Conservation (phyloP, 2,329 filamentous ascomycete species). For the Exutisphaerella laricina region DNA sequence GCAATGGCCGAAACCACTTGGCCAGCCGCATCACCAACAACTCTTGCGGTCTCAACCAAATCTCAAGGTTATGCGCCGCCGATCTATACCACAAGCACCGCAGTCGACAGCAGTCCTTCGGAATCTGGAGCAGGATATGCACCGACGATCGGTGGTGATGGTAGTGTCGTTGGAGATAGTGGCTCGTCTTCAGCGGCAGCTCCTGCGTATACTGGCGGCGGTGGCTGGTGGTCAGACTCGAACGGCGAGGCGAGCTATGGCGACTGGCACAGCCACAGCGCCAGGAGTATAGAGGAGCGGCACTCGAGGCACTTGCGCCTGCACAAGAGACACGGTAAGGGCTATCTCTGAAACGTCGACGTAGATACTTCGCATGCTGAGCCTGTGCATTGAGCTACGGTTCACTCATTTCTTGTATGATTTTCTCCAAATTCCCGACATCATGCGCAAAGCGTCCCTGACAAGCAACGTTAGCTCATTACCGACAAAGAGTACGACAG, state of each 20-base stretch:
- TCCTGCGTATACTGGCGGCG: constrained; percentile 6
- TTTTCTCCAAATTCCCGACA: constrained; percentile 62
- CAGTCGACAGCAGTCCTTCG: neutral
- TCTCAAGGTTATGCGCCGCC: neutral
- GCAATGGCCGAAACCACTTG: neutral
- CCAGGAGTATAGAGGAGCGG: constrained; percentile 19
- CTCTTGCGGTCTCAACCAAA: neutral
- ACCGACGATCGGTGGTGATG: constrained; percentile 9
- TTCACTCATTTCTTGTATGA: constrained; percentile 61
- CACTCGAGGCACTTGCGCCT: constrained; percentile 21
- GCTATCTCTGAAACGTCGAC: constrained; percentile 9
- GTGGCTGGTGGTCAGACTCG: constrained; percentile 6
- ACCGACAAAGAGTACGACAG: too few relatives aligned
- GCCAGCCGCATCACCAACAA: neutral
- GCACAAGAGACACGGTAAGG: constrained; percentile 23
- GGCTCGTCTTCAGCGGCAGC: constrained; percentile 1
- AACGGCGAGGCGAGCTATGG: constrained; percentile 9
- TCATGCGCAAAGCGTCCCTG: constrained; percentile 83
- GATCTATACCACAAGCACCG: neutral
- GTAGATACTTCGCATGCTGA: too few relatives aligned
- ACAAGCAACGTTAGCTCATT: too few relatives aligned
- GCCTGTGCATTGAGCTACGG: too few relatives aligned
- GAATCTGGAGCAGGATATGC: constrained; percentile 3
- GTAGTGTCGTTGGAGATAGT: constrained; percentile 4
- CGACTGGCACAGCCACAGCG: neutral